Conservation (phyloP, 1,284 basidiomycete species). For the Grifola frondosa region DNA sequence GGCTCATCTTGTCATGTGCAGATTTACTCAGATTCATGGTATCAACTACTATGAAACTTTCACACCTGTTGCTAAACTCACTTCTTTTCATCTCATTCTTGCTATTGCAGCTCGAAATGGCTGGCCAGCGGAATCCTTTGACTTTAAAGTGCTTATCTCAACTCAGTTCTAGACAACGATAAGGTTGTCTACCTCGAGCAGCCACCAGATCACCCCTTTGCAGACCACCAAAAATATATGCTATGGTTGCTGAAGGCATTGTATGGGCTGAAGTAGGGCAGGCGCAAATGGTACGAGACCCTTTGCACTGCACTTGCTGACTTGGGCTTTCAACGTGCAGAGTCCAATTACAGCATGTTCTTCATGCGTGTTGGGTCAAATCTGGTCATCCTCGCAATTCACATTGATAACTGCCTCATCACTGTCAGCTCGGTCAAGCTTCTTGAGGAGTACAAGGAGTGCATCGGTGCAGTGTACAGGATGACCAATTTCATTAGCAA, state of each 20-base stretch:
- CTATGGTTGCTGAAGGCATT: constrained; percentile 18
- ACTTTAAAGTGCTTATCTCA: constrained; percentile 43
- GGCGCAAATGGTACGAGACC: constrained; percentile 19
- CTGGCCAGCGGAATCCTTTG: constrained; percentile 39
- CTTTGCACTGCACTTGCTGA: constrained; percentile 9
- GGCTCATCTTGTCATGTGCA: constrained; percentile 39
- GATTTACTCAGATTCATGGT: constrained; percentile 42
- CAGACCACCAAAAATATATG: not conserved
- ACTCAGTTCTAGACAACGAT: constrained; percentile 32
- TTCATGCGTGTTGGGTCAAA: constrained; percentile 1
- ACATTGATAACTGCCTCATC: constrained; percentile 34
- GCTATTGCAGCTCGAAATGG: constrained; percentile 32
- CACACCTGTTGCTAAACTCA: constrained; percentile 30
- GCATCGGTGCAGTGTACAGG: constrained; percentile 25
- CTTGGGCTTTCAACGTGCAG: constrained; percentile 17
- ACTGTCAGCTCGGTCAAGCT: constrained; percentile 11
- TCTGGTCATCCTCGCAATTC: constrained; percentile 23
- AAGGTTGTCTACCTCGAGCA: constrained; percentile 38
- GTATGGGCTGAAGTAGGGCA: constrained; percentile 28
- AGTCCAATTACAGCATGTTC: constrained; percentile 22
- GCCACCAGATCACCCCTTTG: constrained; percentile 26
- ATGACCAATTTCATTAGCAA: constrained; percentile 30
- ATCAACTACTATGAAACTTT: constrained; percentile 38
- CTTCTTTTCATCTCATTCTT: constrained; percentile 28
- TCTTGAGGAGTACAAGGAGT: constrained; percentile 22